Percentiles rank a stretch among this genome's conserved stretches.
Conservation (phyloP, 768 basidiomycete species). For the Suillus cothurnatus region DNA sequence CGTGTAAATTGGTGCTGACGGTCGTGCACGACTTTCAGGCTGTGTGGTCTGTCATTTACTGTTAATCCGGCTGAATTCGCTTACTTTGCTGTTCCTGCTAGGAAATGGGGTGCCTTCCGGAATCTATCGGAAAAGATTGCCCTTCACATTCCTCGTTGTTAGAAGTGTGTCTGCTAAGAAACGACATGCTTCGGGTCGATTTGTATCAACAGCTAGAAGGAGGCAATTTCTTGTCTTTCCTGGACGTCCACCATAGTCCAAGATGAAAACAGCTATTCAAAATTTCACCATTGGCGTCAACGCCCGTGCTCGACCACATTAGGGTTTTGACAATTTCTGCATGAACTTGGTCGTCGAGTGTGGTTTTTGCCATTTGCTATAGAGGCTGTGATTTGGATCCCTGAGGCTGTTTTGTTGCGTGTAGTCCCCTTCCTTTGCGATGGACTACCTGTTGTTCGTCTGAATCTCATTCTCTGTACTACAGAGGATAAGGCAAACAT, state of each 20-base stretch:
- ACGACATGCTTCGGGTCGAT: not conserved
- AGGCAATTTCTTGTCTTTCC: not conserved
- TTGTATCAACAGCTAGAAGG: not conserved
- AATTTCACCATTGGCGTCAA: too few relatives aligned
- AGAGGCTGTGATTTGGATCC: not conserved
- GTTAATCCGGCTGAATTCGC: not conserved
- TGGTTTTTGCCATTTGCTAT: not conserved
- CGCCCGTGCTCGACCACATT: not conserved
- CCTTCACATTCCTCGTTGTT: not conserved
- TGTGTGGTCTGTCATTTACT: slow-evolving; percentile 1
- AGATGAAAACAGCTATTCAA: not conserved
- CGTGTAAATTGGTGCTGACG: slow-evolving; percentile 6
- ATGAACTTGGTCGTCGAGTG: not conserved
- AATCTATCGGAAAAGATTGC: not conserved
- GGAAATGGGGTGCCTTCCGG: slow-evolving; percentile 3
- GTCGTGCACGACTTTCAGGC: not conserved
- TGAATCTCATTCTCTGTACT: not conserved
- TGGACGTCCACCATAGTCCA: not conserved
- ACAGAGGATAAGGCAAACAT: not conserved
- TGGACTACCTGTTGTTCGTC: not conserved
- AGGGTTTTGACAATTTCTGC: not conserved
- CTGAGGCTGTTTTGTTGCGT: not conserved
- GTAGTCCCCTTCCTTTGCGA: not conserved
- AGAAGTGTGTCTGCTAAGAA: slow-evolving; percentile 3
- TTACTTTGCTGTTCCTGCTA: not conserved